Evolutionary conservation across 805 yeast species (phyloP).

Genomic region (Huiozyma naganishii): DNA sequence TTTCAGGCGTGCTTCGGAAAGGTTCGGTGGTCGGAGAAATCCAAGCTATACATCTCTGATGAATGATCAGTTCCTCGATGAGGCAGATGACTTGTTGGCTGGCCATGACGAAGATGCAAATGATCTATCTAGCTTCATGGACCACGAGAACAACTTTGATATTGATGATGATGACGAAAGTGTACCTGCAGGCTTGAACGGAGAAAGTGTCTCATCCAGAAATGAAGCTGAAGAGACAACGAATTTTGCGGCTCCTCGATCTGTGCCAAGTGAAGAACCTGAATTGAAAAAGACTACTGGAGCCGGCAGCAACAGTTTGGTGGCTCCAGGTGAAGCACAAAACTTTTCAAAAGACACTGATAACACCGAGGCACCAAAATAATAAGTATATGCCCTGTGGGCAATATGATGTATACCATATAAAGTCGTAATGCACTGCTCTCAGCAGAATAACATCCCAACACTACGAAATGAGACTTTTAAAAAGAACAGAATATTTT

Average conservation of each 20-base stretch:
- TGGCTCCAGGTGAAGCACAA: background rate
- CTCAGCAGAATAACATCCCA: too few species aligned
- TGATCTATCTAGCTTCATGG: slow-evolving; percentile 35
- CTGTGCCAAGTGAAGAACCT: background rate
- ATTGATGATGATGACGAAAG: slow-evolving; percentile 23
- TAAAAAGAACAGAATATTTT: too few species aligned
- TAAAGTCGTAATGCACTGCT: too few species aligned
- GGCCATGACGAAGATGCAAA: slow-evolving; percentile 41
- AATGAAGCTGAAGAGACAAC: slow-evolving; percentile 5
- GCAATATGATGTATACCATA: too few species aligned
- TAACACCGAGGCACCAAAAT: background rate
- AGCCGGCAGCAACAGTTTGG: slow-evolving; percentile 1
- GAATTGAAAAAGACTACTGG: too few species aligned
- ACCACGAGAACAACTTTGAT: slow-evolving; percentile 27
- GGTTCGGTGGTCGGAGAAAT: slow-evolving; percentile 21
- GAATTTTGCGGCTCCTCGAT: background rate
- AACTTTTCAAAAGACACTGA: background rate
- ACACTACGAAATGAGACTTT: too few species aligned
- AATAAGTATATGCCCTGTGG: too few species aligned
- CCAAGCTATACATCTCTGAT: slow-evolving; percentile 26
- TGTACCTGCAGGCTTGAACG: background rate
- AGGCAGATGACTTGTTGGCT: slow-evolving; percentile 26
- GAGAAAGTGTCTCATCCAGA: background rate
- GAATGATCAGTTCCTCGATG: slow-evolving; percentile 28
- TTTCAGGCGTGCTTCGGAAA: slow-evolving; percentile 13